phyloP scores from a whole-genome alignment of 2,329 filamentous ascomycete species.

The Chaetomium strumarium region DNA sequence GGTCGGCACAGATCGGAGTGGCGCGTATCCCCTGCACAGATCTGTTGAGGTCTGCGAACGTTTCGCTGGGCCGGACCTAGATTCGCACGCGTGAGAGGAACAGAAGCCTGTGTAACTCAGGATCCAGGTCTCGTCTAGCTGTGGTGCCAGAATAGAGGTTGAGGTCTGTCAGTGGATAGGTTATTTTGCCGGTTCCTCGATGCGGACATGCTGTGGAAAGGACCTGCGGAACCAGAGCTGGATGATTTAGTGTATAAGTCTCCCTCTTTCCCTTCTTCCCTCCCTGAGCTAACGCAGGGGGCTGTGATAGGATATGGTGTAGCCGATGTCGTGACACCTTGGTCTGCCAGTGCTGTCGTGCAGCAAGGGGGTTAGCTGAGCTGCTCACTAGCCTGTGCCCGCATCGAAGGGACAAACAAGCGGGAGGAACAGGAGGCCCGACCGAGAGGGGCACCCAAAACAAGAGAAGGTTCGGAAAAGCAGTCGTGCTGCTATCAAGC shows the following conservation, averaged over 20 bases:
- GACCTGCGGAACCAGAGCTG: background rate
- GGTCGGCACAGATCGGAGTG: conserved; percentile 20
- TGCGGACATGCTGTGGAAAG: background rate
- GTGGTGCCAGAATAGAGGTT: conserved; percentile 4
- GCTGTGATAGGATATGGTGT: background rate
- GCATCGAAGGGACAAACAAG: conserved; percentile 1
- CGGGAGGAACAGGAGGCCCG: conserved; percentile 2
- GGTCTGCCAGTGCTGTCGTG: conserved; percentile 2
- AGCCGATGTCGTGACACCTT: conserved; percentile 12
- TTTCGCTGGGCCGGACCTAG: conserved; percentile 9
- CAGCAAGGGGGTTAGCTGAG: conserved; percentile 9
- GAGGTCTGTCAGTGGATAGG: background rate
- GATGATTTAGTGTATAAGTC: conserved; percentile 12
- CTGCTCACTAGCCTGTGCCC: conserved; percentile 4
- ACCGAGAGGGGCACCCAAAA: background rate
- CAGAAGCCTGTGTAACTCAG: conserved; percentile 19
- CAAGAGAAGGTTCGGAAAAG: background rate
- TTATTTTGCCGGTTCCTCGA: background rate
- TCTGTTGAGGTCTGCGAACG: conserved; percentile 9
- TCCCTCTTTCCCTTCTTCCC: background rate
- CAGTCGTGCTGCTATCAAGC: background rate
- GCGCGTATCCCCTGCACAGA: conserved; percentile 21
- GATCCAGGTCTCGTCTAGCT: conserved; percentile 16
- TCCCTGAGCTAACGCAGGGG: background rate
- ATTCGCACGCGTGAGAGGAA: conserved; percentile 4